These are phyloP conservation scores for Myxozyma neglecta DNA, from an alignment of 805 yeast genomes.

Conservation along the genomic window DNA sequence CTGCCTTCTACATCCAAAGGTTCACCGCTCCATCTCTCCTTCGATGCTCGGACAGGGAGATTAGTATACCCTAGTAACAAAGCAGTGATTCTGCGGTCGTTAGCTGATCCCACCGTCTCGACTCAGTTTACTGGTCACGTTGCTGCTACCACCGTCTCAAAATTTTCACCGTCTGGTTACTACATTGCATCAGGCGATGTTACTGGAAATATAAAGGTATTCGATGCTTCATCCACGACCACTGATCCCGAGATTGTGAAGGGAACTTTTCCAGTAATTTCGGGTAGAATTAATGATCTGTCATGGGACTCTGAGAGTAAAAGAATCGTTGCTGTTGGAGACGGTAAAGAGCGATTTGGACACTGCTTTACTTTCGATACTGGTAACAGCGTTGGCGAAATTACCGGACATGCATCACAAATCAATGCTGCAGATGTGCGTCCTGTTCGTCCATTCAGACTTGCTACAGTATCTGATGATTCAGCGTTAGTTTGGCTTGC, in stretches of 20 bases:
- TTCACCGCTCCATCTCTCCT: conserved; percentile 68
- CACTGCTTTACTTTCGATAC: conserved; percentile 91
- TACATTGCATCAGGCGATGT: conserved; percentile 92
- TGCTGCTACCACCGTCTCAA: conserved; percentile 73
- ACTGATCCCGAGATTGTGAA: conserved; percentile 60
- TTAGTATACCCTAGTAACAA: conserved; percentile 83
- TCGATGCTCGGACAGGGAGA: conserved; percentile 65
- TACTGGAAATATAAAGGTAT: conserved; percentile 82
- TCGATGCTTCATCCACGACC: conserved; percentile 56
- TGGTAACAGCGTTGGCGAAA: conserved; percentile 96
- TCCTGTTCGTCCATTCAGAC: conserved; percentile 86
- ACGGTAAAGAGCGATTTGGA: conserved; percentile 88
- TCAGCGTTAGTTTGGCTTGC: conserved; percentile 76
- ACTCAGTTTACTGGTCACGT: conserved; percentile 76
- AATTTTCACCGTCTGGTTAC: conserved; percentile 84
- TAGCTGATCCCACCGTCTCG: conserved; percentile 52
- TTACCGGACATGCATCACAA: conserved; percentile 84
- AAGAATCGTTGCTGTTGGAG: conserved; percentile 90
- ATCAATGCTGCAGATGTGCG: conserved; percentile 83
- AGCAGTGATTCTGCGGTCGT: conserved; percentile 68
- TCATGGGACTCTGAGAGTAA: conserved; percentile 90
- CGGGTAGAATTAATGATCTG: conserved; percentile 77
- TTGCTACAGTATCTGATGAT: conserved; percentile 91
- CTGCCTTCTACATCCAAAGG: conserved; percentile 78
- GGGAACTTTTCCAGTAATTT: conserved; percentile 67